phyloP scores from a whole-genome alignment of 176 grass and related monocot species.

The Hordeum marinum region DNA sequence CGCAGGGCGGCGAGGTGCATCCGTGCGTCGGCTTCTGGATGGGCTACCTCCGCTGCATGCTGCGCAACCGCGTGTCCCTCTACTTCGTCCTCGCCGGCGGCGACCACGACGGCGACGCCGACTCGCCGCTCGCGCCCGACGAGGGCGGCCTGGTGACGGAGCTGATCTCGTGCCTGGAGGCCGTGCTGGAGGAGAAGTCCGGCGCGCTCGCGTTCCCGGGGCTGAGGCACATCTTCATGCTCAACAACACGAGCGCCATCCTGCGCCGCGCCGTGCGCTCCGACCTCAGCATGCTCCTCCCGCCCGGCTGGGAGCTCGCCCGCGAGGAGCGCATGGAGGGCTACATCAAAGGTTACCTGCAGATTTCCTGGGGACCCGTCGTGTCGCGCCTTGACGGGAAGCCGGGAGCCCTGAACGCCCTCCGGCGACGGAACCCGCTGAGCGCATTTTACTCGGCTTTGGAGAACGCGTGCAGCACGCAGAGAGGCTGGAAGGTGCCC shows the following conservation, averaged over 20 bases:
- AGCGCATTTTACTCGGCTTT: slow-evolving; percentile 12
- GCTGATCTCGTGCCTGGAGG: slow-evolving; percentile 27
- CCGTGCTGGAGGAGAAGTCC: slow-evolving; percentile 36
- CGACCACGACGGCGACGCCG: not conserved
- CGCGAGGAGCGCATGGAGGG: slow-evolving; percentile 30
- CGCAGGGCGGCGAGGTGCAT: slow-evolving; percentile 40
- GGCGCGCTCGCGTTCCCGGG: slow-evolving; percentile 23
- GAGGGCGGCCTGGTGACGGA: slow-evolving; percentile 10
- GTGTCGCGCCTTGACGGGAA: slow-evolving; percentile 1
- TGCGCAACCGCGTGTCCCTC: slow-evolving; percentile 31
- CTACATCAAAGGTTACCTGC: slow-evolving; percentile 20
- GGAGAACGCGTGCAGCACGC: slow-evolving; percentile 34
- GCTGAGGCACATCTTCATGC: slow-evolving; percentile 41
- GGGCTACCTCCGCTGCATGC: slow-evolving; percentile 36
- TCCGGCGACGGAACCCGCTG: slow-evolving; percentile 1
- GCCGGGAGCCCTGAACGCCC: not conserved
- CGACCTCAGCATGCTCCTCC: slow-evolving; percentile 35
- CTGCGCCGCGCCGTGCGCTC: slow-evolving; percentile 26
- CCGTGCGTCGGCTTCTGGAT: slow-evolving; percentile 44
- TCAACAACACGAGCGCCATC: slow-evolving; percentile 41
- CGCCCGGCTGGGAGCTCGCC: not conserved
- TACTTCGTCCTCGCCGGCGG: slow-evolving; percentile 5
- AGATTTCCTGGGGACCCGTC: slow-evolving; percentile 7
- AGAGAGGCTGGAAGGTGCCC: slow-evolving; percentile 38
- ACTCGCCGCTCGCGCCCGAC: not conserved